phyloP scores from a whole-genome alignment of 345 rosid species.

The Salix viminalis region DNA sequence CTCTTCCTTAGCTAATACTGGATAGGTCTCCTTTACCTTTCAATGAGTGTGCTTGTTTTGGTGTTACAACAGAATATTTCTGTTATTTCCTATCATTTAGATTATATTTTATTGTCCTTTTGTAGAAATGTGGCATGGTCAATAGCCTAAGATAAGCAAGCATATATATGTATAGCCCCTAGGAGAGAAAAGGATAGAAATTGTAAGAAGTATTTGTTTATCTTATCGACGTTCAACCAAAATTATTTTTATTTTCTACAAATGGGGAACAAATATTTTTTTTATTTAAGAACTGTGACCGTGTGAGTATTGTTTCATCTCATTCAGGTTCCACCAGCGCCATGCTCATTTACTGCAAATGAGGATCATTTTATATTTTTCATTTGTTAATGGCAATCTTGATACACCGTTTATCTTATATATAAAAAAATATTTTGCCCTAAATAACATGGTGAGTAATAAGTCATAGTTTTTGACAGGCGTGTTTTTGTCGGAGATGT shows the following conservation, averaged over 20 bases:
- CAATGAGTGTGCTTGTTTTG: too few relatives aligned
- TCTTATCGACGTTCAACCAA: neutral
- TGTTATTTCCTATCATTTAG: too few relatives aligned
- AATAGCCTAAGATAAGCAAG: too few relatives aligned
- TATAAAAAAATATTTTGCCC: neutral
- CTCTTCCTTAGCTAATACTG: too few relatives aligned
- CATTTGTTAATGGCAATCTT: neutral
- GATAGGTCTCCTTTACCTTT: too few relatives aligned
- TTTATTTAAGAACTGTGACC: neutral
- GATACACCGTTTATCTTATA: too few relatives aligned
- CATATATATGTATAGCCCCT: too few relatives aligned
- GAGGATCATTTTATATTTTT: neutral
- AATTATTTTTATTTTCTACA: neutral
- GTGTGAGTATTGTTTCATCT: neutral
- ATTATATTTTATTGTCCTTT: too few relatives aligned
- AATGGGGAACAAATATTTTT: neutral
- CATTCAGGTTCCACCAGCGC: neutral
- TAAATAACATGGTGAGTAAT: neutral
- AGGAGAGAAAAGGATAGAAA: neutral
- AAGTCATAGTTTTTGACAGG: slow-evolving; percentile 33
- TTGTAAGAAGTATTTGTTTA: neutral
- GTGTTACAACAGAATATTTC: too few relatives aligned
- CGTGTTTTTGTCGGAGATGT: slow-evolving; percentile 82
- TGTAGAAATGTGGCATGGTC: too few relatives aligned
- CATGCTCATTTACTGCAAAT: neutral